Evolutionary conservation across 768 basidiomycete species (phyloP).

Genomic region (Lepiota brunneoincarnata): DNA sequence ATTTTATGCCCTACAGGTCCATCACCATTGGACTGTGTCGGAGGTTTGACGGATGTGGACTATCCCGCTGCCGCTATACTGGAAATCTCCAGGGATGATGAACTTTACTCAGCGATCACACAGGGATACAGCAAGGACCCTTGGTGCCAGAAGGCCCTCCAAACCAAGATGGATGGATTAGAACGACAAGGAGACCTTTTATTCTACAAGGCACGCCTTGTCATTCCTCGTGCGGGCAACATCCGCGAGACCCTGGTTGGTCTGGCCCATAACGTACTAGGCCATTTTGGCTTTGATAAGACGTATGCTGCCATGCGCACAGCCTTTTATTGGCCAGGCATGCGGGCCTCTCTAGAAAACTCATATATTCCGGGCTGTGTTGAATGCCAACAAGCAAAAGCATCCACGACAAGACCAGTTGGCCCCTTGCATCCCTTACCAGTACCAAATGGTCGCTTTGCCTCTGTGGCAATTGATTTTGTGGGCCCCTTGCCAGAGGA

Average conservation of each 20-base stretch:
- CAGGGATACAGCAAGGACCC: background rate
- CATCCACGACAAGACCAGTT: slow-evolving; percentile 17
- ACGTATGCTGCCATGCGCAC: slow-evolving; percentile 18
- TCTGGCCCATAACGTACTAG: slow-evolving; percentile 25
- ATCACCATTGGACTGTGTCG: background rate
- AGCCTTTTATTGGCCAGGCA: slow-evolving; percentile 33
- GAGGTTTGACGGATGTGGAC: background rate
- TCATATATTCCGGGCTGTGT: slow-evolving; percentile 31
- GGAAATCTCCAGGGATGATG: background rate
- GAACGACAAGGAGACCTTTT: slow-evolving; percentile 15
- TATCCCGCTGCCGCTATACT: background rate
- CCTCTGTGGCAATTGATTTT: slow-evolving; percentile 9
- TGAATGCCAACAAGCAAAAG: slow-evolving; percentile 38
- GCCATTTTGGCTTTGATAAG: slow-evolving; percentile 36
- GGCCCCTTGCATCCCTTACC: slow-evolving; percentile 31
- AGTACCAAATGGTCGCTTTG: background rate
- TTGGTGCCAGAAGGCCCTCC: background rate
- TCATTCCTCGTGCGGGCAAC: slow-evolving; percentile 22
- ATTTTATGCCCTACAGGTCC: background rate
- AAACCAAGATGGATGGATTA: background rate
- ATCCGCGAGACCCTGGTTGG: slow-evolving; percentile 20
- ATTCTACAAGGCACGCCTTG: slow-evolving; percentile 19
- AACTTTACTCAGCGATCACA: background rate
- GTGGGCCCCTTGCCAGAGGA: slow-evolving; percentile 7
- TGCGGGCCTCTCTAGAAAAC: slow-evolving; percentile 28